Base-by-base conservation (phyloP, 805 yeast species). In the Torulaspora franciscae region DNA sequence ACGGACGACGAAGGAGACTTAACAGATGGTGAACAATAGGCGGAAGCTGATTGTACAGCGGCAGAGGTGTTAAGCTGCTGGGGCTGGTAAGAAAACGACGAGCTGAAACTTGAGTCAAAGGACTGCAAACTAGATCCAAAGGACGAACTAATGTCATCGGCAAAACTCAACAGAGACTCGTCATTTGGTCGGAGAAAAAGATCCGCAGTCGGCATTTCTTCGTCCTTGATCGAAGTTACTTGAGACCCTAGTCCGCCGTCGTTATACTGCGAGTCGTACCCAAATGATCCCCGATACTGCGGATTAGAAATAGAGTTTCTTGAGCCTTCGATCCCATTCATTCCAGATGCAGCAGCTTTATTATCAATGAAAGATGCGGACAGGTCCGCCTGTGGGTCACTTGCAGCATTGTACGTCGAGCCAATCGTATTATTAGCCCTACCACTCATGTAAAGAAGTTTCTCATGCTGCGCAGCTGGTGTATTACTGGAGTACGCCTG, bases 1-100 rank as follows among this genome's bases (percentile, higher is more conserved):
- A 61, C 58, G 17, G 66, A 54, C 10, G 67, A 64, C 2, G 69
- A 63, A 13, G 66, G 66, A 1, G 67, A 63, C 32, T 64, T 52
- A 19, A 62, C 45, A 23, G 49, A 48, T 13, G 60, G 51, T 7
- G 58, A 56, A 39, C 51, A 28, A 37, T 48, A 49, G 23, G 51
- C 47, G 14, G 55, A 41, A 7, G 41, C 36, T 17, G 49, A 36
- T 15, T 51, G 44, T 8, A 43, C 35, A 3, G 40, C 34, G 10
- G 36, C 24, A 8, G 47, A 41, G 5, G 49, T 46, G 7, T 47
- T 55, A 15, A 56, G 46, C 14, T 49, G 49, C 38, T 55, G 59
- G 11, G 62, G 53, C 27, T 59, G 62, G 37, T 51, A 50, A 1
- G 58, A 48, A 15, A 55, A 53, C 7, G 65, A 61, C 1, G 65